phyloP scores from a whole-genome alignment of 768 basidiomycete species.

The Rhodocollybia butyracea region DNA sequence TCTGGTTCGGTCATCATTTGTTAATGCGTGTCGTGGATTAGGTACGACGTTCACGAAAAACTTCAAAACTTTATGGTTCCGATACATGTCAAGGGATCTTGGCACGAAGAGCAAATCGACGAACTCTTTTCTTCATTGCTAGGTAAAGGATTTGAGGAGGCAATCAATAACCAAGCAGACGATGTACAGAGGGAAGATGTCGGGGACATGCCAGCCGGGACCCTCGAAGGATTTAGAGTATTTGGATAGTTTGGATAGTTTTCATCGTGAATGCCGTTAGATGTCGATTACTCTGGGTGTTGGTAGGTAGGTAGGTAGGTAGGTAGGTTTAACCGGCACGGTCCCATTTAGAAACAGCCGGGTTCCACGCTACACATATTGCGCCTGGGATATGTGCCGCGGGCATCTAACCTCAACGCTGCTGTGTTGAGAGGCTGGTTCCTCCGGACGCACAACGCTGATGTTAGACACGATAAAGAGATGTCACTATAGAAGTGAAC shows the following conservation, averaged over 20 bases:
- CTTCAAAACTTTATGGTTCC: conserved; percentile 97
- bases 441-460: too few species aligned
- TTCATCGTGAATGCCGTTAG: too few species aligned
- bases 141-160: conserved; percentile 63
- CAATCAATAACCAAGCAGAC: conserved; percentile 22
- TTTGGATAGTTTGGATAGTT: conserved; percentile 58
- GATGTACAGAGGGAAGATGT: conserved; percentile 15
- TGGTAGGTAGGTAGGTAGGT: too few species aligned
- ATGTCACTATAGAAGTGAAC: too few species aligned
- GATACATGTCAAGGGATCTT: conserved; percentile 59
- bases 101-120: conserved; percentile 97
- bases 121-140: conserved; percentile 89
- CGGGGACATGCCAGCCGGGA: not conserved
- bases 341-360: too few species aligned
- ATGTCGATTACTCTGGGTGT: too few species aligned
- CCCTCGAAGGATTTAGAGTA: conserved; percentile 44
- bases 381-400: too few species aligned
- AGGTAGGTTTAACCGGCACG: too few species aligned
- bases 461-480: too few species aligned
- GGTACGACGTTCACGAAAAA: conserved; percentile 94
- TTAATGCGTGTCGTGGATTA: conserved; percentile 20
- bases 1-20: not conserved
- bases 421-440: too few species aligned
- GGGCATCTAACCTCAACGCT: too few species aligned
- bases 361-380: too few species aligned